Conservation (phyloP, 106 monocot species). For the Cymbidium sinense region DNA sequence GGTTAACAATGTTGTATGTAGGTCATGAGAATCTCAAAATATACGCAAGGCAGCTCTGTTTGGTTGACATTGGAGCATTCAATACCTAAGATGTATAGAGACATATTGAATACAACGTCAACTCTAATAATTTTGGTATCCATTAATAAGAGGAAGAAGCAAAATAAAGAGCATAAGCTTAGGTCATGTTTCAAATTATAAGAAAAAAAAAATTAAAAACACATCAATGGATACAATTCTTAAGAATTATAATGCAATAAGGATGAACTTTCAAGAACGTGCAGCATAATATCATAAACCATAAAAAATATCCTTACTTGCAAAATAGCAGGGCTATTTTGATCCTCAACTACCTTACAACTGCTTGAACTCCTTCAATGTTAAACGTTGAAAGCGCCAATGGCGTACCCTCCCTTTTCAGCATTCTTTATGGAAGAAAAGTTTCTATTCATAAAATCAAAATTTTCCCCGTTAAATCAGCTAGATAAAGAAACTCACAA, state of each 20-base stretch:
- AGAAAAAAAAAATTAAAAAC: no score
- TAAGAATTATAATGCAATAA: not conserved
- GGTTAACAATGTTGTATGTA: no score
- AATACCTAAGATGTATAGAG: no score
- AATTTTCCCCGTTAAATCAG: not conserved
- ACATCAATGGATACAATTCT: no score
- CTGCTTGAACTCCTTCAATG: slow-evolving; percentile 88
- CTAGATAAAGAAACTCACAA: slow-evolving; percentile 36
- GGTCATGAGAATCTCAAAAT: no score
- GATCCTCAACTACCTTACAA: slow-evolving; percentile 84
- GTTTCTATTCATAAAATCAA: not conserved
- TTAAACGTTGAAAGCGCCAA: slow-evolving; percentile 99
- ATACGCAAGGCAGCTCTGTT: no score
- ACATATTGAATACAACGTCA: no score
- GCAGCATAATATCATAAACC: not conserved
- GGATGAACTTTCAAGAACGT: not conserved
- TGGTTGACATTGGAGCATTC: no score
- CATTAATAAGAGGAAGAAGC: no score
- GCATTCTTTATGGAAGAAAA: slow-evolving; percentile 55
- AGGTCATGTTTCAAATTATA: no score
- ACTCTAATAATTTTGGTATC: no score
- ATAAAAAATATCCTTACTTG: slow-evolving; percentile 41
- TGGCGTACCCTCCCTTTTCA: slow-evolving; percentile 84
- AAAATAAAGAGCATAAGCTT: no score
- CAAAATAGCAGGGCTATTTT: slow-evolving; percentile 91